A percentile compares a stretch with the other conserved stretches of the same genome.
phyloP scores from a whole-genome alignment of 192 early-diverging fungal genomes.

The Lobosporangium transversale region DNA sequence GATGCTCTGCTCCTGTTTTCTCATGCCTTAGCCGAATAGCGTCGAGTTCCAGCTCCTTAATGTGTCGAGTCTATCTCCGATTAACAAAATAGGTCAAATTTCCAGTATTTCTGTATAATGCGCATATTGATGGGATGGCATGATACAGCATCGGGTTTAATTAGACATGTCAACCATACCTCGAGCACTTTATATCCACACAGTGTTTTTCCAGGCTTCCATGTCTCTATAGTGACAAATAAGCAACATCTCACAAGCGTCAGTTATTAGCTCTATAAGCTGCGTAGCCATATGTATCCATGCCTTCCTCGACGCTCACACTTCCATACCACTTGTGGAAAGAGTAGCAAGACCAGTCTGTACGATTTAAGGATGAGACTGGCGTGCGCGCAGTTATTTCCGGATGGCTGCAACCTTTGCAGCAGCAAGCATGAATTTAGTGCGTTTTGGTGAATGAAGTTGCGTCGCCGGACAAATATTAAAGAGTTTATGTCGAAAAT shows the following conservation, averaged over 20 bases:
- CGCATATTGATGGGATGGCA: too few relatives aligned
- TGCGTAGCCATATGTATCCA: too few relatives aligned
- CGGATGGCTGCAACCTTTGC: conserved; percentile 32
- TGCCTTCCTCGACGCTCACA: not conserved
- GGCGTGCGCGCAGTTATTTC: conserved; percentile 3
- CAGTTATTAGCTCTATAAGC: too few relatives aligned
- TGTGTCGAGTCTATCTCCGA: conserved; percentile 59
- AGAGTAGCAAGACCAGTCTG: conserved; percentile 33
- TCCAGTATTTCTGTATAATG: too few relatives aligned
- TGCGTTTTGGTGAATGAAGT: too few relatives aligned
- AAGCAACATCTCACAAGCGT: too few relatives aligned
- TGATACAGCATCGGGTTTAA: too few relatives aligned
- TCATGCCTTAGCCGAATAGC: conserved; percentile 81
- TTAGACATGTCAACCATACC: conserved; percentile 15
- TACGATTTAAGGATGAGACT: too few relatives aligned
- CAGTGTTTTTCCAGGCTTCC: conserved; percentile 41
- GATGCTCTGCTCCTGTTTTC: conserved; percentile 83
- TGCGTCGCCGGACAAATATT: too few relatives aligned
- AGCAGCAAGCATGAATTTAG: conserved; percentile 45
- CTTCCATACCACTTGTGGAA: conserved; percentile 1
- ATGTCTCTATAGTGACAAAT: too few relatives aligned
- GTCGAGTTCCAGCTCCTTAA: conserved; percentile 82
- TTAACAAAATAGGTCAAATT: too few relatives aligned
- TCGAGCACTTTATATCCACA: conserved; percentile 50
- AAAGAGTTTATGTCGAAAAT: too few relatives aligned